These are phyloP conservation scores for Mallotus japonicus DNA, from an alignment of 441 rosid species.

Conservation along the genomic window DNA sequence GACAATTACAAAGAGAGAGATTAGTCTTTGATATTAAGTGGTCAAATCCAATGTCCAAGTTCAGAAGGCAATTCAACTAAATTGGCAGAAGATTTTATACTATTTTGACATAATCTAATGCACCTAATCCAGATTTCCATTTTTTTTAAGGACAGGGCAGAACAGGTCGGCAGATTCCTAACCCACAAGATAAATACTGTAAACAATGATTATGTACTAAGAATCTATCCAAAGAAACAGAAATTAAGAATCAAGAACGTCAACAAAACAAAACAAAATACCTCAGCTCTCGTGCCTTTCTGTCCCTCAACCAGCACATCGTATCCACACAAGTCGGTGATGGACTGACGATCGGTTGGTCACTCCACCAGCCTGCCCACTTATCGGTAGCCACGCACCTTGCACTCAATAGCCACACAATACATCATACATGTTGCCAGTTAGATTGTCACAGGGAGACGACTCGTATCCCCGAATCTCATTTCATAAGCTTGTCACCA, in stretches of 20 bases:
- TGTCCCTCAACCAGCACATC: neutral
- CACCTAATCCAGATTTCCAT: neutral
- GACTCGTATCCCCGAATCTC: too few relatives aligned
- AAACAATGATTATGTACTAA: neutral
- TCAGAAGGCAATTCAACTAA: too few relatives aligned
- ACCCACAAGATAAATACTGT: neutral
- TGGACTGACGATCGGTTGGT: neutral
- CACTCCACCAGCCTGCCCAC: neutral
- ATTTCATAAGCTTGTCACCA: too few relatives aligned
- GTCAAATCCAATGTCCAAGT: neutral
- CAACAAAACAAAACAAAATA: neutral
- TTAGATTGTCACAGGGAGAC: too few relatives aligned
- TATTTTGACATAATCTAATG: neutral
- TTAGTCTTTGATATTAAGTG: neutral
- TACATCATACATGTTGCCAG: neutral
- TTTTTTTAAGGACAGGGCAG: neutral
- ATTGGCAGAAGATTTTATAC: too few relatives aligned
- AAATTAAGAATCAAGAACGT: neutral
- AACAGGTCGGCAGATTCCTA: neutral
- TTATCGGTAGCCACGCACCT: neutral
- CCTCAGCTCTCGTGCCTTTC: neutral
- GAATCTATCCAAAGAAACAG: slow-evolving; percentile 5
- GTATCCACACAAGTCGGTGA: neutral
- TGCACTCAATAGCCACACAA: neutral
- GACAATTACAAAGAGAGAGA: too few relatives aligned